Conservation (phyloP, 176 grass and related monocot species). For the Oryza coarctata region DNA sequence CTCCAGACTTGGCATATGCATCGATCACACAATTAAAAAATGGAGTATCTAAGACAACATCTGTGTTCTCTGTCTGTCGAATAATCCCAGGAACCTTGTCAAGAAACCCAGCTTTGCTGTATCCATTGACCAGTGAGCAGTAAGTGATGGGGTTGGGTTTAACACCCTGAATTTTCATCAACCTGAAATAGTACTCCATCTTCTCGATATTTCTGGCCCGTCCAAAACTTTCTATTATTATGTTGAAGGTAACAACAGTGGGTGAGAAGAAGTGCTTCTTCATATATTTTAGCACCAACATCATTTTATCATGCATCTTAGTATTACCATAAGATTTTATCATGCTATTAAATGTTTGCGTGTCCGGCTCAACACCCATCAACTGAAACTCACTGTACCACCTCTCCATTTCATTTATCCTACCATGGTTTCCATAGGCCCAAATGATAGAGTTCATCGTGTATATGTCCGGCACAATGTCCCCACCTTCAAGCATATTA, state of each 20-base stretch:
- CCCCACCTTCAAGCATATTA: slow-evolving; percentile 67
- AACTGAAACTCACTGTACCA: slow-evolving; percentile 76
- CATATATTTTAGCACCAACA: slow-evolving; percentile 68
- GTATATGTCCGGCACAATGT: slow-evolving; percentile 66
- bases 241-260: slow-evolving; percentile 63
- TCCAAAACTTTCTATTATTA: slow-evolving; percentile 74
- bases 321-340: slow-evolving; percentile 80
- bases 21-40: slow-evolving; percentile 89
- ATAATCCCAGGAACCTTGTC: slow-evolving; percentile 70
- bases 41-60: slow-evolving; percentile 71
- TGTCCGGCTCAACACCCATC: slow-evolving; percentile 77
- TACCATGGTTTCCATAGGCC: slow-evolving; percentile 69
- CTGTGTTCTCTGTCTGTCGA: slow-evolving; percentile 73
- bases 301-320: slow-evolving; percentile 60
- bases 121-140: slow-evolving; percentile 75
- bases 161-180: slow-evolving; percentile 84
- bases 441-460: slow-evolving; percentile 91
- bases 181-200: slow-evolving; percentile 83
- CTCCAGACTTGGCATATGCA: slow-evolving; percentile 65
- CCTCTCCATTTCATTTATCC: slow-evolving; percentile 69
- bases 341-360: slow-evolving; percentile 74
- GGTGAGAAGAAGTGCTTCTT: slow-evolving; percentile 65
- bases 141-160: slow-evolving; percentile 84
- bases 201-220: slow-evolving; percentile 69
- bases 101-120: slow-evolving; percentile 67